Conservation (phyloP, 768 basidiomycete genomes). For the Cytidiella melzeri region DNA sequence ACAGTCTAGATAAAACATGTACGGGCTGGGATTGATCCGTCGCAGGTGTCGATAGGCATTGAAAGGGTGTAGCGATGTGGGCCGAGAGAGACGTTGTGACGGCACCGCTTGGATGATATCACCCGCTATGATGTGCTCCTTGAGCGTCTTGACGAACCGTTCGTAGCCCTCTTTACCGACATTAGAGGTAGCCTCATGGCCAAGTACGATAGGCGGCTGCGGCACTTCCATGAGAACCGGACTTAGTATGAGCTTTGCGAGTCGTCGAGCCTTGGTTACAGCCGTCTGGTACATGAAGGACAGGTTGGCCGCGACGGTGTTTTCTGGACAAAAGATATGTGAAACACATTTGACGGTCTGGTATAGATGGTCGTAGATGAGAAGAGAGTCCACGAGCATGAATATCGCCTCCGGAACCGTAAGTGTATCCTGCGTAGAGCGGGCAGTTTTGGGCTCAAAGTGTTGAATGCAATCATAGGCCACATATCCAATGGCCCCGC, state of each 20-base stretch:
- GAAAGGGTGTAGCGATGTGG: constrained; percentile 90
- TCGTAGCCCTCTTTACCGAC: constrained; percentile 93
- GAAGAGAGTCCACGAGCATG: constrained; percentile 93
- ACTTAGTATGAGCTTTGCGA: constrained; percentile 65
- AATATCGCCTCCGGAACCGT: constrained; percentile 93
- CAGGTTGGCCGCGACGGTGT: constrained; percentile 60
- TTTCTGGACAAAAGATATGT: constrained; percentile 83
- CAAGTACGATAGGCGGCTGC: constrained; percentile 62
- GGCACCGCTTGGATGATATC: constrained; percentile 99
- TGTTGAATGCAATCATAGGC: constrained; percentile 94
- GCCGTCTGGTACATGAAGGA: constrained; percentile 87
- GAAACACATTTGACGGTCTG: constrained; percentile 94
- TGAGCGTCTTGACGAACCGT: constrained; percentile 82
- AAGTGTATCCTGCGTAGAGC: constrained; percentile 68
- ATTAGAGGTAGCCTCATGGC: constrained; percentile 72
- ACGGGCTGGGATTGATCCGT: constrained; percentile 94
- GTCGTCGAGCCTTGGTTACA: constrained; percentile 69
- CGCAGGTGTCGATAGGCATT: constrained; percentile 93
- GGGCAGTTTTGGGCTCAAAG: constrained; percentile 91
- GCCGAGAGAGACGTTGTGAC: constrained; percentile 81
- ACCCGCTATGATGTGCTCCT: constrained; percentile 91
- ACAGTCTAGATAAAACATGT: constrained; percentile 98
- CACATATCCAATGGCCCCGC: constrained; percentile 96
- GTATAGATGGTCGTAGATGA: constrained; percentile 96
- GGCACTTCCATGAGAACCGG: constrained; percentile 53